Evolutionary conservation across 2,329 filamentous ascomycete genomes (phyloP).

Genomic region (Colletotrichum euphorbiae): DNA sequence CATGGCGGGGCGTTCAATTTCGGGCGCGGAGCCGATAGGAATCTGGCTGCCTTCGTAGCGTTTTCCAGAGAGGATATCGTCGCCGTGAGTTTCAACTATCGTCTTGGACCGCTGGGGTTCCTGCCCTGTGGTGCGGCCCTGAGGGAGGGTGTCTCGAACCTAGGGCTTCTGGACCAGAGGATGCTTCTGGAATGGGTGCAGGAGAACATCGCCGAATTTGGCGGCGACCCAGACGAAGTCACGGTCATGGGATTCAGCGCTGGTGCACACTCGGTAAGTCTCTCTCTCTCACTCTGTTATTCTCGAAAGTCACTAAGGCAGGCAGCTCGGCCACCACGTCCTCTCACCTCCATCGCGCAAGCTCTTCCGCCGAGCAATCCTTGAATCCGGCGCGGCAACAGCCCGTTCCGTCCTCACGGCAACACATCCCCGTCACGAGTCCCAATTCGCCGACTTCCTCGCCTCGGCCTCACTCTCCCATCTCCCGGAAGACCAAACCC

Average conservation of each 20-base stretch:
- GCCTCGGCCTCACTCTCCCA: slow-evolving; percentile 61
- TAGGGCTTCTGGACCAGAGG: slow-evolving; percentile 73
- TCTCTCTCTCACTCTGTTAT: slow-evolving; percentile 37
- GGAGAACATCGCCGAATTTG: slow-evolving; percentile 69
- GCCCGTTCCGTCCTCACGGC: slow-evolving; percentile 65
- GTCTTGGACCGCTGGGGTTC: slow-evolving; percentile 77
- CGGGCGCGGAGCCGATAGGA: slow-evolving; percentile 63
- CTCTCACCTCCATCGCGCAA: slow-evolving; percentile 59
- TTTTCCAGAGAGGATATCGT: slow-evolving; percentile 66
- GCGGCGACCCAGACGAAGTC: slow-evolving; percentile 67
- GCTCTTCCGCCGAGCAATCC: slow-evolving; percentile 64
- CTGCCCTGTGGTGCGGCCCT: slow-evolving; percentile 66
- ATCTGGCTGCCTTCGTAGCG: slow-evolving; percentile 71
- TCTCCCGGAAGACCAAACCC: slow-evolving; percentile 61
- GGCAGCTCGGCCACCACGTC: slow-evolving; percentile 75
- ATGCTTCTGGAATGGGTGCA: slow-evolving; percentile 70
- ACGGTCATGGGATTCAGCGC: slow-evolving; percentile 72
- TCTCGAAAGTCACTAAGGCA: slow-evolving; percentile 32
- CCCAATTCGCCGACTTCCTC: slow-evolving; percentile 68
- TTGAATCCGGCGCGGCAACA: slow-evolving; percentile 68
- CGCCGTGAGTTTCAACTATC: slow-evolving; percentile 71
- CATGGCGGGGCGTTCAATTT: slow-evolving; percentile 74
- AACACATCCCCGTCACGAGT: slow-evolving; percentile 67
- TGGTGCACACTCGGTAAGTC: slow-evolving; percentile 68
- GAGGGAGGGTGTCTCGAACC: slow-evolving; percentile 68